A percentile compares a stretch with the other conserved stretches of the same genome.
Evolutionary conservation across 495 filamentous ascomycete genomes (phyloP).

Genomic region (Lasiosphaeriaceae sp.): DNA sequence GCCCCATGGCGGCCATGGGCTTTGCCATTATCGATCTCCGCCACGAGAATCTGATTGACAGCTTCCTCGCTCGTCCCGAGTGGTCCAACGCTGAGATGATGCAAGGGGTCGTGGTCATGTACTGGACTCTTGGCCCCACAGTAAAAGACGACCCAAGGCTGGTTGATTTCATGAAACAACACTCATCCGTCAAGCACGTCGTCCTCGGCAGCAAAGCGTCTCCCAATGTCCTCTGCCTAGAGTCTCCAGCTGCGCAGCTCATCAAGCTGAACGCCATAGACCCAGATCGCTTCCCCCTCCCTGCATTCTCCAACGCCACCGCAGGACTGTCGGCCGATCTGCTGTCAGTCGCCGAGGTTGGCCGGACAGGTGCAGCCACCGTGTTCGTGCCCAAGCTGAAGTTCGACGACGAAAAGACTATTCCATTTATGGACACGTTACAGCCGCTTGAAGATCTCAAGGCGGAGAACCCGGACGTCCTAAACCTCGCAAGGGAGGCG

Average conservation of each 20-base stretch:
- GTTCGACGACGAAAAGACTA: slow-evolving; percentile 46
- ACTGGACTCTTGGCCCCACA: slow-evolving; percentile 75
- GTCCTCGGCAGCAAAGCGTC: slow-evolving; percentile 67
- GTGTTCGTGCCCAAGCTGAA: slow-evolving; percentile 63
- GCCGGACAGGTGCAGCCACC: slow-evolving; percentile 41
- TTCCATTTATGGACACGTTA: slow-evolving; percentile 51
- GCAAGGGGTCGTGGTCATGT: slow-evolving; percentile 59
- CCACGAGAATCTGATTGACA: slow-evolving; percentile 58
- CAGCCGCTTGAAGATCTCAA: slow-evolving; percentile 37
- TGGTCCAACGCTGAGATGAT: slow-evolving; percentile 66
- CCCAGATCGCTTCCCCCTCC: slow-evolving; percentile 61
- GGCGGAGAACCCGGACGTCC: slow-evolving; percentile 26
- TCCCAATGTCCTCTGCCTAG: slow-evolving; percentile 67
- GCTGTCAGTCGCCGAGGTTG: slow-evolving; percentile 18
- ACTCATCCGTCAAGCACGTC: slow-evolving; percentile 62
- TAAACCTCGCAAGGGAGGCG: slow-evolving; percentile 48
- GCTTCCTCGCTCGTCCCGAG: slow-evolving; percentile 65
- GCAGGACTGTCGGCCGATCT: slow-evolving; percentile 8
- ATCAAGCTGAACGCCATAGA: slow-evolving; percentile 69
- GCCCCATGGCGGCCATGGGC: slow-evolving; percentile 41
- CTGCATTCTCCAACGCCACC: slow-evolving; percentile 50
- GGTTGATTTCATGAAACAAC: slow-evolving; percentile 61
- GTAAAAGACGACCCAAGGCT: slow-evolving; percentile 60
- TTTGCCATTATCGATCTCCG: slow-evolving; percentile 80
- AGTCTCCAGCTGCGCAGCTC: slow-evolving; percentile 56